These are phyloP conservation scores for Ogataea zsoltii DNA, from an alignment of 805 yeast genomes.

Conservation along the genomic window DNA sequence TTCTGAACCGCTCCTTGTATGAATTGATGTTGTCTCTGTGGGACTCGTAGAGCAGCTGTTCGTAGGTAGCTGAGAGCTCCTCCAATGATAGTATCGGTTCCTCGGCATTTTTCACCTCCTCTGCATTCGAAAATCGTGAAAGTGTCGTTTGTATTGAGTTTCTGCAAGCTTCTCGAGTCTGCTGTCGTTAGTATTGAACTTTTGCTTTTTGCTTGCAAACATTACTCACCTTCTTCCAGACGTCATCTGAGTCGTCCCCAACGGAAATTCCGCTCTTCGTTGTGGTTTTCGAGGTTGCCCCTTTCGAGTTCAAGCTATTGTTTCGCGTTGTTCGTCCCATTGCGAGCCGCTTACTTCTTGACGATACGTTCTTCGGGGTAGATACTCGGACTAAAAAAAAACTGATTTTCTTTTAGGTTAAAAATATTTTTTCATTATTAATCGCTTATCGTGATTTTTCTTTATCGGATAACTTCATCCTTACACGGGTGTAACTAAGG, in stretches of 20 bases:
- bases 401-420: too few relatives aligned
- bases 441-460: constrained; percentile 1
- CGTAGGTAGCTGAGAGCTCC: constrained; percentile 24
- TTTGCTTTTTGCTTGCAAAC: background rate
- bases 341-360: background rate
- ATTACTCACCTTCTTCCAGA: constrained; percentile 25
- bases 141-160: constrained; percentile 23
- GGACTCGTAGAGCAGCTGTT: constrained; percentile 21
- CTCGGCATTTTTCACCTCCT: constrained; percentile 1
- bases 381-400: background rate
- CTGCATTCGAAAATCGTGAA: constrained; percentile 4
- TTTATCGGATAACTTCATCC: too few relatives aligned
- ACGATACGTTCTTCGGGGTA: background rate
- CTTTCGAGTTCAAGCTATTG: constrained; percentile 8
- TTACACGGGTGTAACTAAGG: too few relatives aligned
- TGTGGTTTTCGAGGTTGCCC: background rate
- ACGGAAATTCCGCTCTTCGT: constrained; percentile 8
- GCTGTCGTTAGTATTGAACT: constrained; percentile 4
- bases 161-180: constrained; percentile 29
- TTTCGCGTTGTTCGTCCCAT: background rate
- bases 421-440: background rate
- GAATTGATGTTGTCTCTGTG: constrained; percentile 17
- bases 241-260: constrained; percentile 28
- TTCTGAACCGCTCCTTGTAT: constrained; percentile 32
- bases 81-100: constrained; percentile 1